Evolutionary conservation across 139 green algal genomes (phyloP).

Genomic region (Chlorella sp.): DNA sequence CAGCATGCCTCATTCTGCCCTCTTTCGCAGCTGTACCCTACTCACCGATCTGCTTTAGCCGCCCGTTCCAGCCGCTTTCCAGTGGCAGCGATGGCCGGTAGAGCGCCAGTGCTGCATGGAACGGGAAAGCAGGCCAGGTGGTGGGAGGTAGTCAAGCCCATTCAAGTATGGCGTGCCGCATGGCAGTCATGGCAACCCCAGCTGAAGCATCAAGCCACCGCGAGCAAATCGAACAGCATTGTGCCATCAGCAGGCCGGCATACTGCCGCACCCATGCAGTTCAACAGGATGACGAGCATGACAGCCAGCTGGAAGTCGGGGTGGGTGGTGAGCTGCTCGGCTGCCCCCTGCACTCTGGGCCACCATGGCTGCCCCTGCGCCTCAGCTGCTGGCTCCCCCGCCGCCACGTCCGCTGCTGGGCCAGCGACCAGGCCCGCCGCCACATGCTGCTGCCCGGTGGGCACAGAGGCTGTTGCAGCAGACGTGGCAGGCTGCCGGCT

Average conservation of each 20-base stretch:
- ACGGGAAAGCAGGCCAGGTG: too few species aligned
- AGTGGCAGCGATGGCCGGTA: slow-evolving; percentile 63
- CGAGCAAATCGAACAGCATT: too few species aligned
- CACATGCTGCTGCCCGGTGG: slow-evolving; percentile 8
- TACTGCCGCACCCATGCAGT: slow-evolving; percentile 63
- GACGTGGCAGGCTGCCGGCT: too few species aligned
- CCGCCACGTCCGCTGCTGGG: slow-evolving; percentile 2
- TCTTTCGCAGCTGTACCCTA: not conserved
- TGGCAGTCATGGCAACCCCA: too few species aligned
- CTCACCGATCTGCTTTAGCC: slow-evolving; percentile 61
- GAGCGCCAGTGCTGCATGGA: slow-evolving; percentile 52
- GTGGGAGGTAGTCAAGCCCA: too few species aligned
- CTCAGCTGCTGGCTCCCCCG: not conserved
- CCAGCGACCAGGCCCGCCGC: not conserved
- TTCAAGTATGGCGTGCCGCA: too few species aligned
- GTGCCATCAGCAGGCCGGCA: too few species aligned
- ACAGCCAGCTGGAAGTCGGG: slow-evolving; percentile 78
- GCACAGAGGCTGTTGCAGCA: not conserved
- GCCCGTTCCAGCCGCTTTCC: slow-evolving; percentile 47
- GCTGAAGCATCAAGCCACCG: too few species aligned
- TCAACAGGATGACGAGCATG: slow-evolving; percentile 72
- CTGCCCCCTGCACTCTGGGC: slow-evolving; percentile 2
- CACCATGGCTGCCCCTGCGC: not conserved
- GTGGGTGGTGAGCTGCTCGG: slow-evolving; percentile 45
- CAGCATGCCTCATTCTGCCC: too few species aligned